A percentile compares a stretch with the other conserved stretches of the same genome.
Evolutionary conservation across 108 stramenopile species (phyloP).

Genomic region (Discostella stelligeroides): DNA sequence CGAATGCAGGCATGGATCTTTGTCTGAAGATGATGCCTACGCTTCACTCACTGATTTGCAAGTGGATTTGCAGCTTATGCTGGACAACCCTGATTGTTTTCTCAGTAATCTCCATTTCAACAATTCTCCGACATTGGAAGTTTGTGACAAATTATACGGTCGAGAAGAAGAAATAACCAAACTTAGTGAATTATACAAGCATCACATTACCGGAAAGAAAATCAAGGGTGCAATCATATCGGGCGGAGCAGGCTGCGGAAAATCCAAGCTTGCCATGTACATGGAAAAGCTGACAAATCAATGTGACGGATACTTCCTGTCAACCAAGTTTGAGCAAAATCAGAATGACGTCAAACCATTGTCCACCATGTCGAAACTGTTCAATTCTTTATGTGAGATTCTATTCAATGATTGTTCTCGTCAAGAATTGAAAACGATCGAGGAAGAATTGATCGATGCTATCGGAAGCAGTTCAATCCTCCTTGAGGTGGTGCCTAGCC

Average conservation of each 20-base stretch:
- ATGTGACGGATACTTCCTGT: constrained; percentile 15
- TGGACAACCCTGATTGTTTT: constrained; percentile 17
- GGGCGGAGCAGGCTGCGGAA: constrained; percentile 16
- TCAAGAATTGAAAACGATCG: neutral
- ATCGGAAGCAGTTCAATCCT: constrained; percentile 7
- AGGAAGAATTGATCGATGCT: constrained; percentile 7
- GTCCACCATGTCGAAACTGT: constrained; percentile 12
- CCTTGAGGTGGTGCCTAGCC: constrained; percentile 31
- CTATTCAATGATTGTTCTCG: constrained; percentile 11
- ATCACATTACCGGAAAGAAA: neutral
- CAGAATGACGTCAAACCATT: constrained; percentile 21
- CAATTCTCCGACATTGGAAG: neutral
- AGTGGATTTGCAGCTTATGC: too few relatives aligned
- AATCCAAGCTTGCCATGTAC: too few relatives aligned
- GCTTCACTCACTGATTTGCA: constrained; percentile 20
- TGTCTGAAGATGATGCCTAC: constrained; percentile 26
- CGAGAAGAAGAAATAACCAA: too few relatives aligned
- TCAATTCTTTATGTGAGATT: constrained; percentile 22
- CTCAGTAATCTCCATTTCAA: constrained; percentile 10
- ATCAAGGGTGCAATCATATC: constrained; percentile 18
- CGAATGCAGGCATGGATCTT: constrained; percentile 20
- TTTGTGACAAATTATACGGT: constrained; percentile 29
- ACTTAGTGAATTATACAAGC: constrained; percentile 12
- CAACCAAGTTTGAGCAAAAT: constrained; percentile 35
- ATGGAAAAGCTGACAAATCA: constrained; percentile 3